Evolutionary conservation across 768 basidiomycete genomes (phyloP).

Genomic region (Lactarius akahatsu): DNA sequence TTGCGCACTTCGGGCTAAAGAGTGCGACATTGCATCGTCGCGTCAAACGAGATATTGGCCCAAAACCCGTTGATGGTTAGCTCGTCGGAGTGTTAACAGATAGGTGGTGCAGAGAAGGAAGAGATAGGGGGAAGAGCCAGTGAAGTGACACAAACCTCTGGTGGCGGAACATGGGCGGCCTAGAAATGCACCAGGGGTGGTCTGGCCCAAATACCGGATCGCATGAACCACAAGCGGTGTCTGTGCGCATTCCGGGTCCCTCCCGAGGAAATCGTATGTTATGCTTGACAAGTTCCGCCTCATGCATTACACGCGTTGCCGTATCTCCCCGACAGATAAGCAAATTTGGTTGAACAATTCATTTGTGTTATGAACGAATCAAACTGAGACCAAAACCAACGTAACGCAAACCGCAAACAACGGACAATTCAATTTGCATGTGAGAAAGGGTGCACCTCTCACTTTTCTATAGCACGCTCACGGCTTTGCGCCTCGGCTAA

Average conservation of each 20-base stretch:
- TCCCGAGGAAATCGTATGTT: not conserved
- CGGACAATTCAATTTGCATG: not conserved
- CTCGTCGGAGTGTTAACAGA: conserved; percentile 18
- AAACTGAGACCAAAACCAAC: conserved; percentile 7
- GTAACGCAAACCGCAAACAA: not conserved
- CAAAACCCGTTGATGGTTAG: not conserved
- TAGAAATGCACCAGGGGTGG: conserved; percentile 1
- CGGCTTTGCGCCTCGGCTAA: conserved; percentile 26
- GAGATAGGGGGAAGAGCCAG: conserved; percentile 2
- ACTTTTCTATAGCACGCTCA: conserved; percentile 7
- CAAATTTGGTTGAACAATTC: not conserved
- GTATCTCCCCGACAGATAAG: conserved; percentile 1
- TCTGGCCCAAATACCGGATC: conserved; percentile 14
- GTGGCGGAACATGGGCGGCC: conserved; percentile 2
- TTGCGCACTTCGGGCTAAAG: conserved; percentile 24
- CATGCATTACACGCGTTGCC: conserved; percentile 16
- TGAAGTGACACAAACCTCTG: conserved; percentile 4
- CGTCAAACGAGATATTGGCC: conserved; percentile 5
- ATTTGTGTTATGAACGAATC: conserved; percentile 2
- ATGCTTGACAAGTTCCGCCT: conserved; percentile 14
- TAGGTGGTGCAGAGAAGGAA: conserved; percentile 5
- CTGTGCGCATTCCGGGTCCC: conserved; percentile 3
- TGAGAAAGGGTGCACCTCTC: not conserved
- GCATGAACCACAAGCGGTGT: conserved; percentile 5
- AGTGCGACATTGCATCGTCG: conserved; percentile 25